phyloP scores from a whole-genome alignment of 2,329 filamentous ascomycete genomes.

The Lachnellula suecica region DNA sequence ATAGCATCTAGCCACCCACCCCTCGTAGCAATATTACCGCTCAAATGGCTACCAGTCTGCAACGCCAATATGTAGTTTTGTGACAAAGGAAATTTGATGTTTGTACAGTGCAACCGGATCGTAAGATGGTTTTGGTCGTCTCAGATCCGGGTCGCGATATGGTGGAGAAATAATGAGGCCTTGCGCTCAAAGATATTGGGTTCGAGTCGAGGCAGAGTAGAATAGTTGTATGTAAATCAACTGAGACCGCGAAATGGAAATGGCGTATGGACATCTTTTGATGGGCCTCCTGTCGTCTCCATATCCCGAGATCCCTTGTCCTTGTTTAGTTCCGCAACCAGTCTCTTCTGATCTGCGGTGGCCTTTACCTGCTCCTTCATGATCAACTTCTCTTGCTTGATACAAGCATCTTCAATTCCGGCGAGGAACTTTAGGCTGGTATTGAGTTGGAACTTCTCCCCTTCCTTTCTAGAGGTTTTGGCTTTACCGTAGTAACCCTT shows the following conservation, averaged over 20 bases:
- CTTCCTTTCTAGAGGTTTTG: slow-evolving; percentile 15
- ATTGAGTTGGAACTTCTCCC: slow-evolving; percentile 22
- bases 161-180: neutral
- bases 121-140: neutral
- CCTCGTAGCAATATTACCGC: neutral
- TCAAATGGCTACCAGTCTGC: neutral
- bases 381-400: neutral
- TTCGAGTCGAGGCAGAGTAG: neutral
- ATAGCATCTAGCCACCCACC: neutral
- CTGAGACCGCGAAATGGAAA: neutral
- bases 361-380: neutral
- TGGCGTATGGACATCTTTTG: neutral
- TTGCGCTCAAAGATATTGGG: neutral
- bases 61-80: neutral
- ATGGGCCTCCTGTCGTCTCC: neutral
- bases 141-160: too few species aligned
- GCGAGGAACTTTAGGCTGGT: slow-evolving; percentile 16
- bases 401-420: slow-evolving; percentile 26
- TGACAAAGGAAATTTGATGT: neutral
- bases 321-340: neutral
- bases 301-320: neutral
- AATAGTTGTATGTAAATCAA: too few species aligned
- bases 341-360: neutral
- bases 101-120: neutral
- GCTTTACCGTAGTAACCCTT: slow-evolving; percentile 32